Base-by-base conservation (phyloP, 2,329 filamentous ascomycete genomes). In the Hypoxylon sp. region DNA sequence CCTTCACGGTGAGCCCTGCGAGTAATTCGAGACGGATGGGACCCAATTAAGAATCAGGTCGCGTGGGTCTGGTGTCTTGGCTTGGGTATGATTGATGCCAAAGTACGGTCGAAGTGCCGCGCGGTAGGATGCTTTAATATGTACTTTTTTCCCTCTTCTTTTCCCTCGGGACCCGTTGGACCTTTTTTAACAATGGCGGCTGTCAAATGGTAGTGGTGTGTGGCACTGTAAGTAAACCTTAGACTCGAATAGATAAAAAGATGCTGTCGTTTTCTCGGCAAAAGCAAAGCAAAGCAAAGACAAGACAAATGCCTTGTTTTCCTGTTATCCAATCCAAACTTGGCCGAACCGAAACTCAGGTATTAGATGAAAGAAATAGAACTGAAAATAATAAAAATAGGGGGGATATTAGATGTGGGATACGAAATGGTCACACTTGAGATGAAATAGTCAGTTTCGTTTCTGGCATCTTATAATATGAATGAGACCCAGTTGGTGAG, bases 11-110 rank as follows among this genome's bases (percentile, higher is more conserved):
- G 41, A 36, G 30, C 12, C 25, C 23, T 51, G n/a, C 27, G 26
- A 32, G 50, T 27, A 54, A 51, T 45, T 53, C 40, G 52, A 57
- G 42, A 54, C 52, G 51, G 49, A 34, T 48, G 38, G 44, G 48
- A 16, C 53, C 55, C 35, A 54, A 64, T 60, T 34, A 52, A 56
- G 61, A 36, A 63, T 53, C 12, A 49, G 42, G 51, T 66, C 56
- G 60, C 56, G 63, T 65, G 62, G 60, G 60, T 59, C 59, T 34
- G 13, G 35, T 15, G 49, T 45, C 55, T 59, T 59, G 52, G 59
- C 47, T 51, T 6, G 26, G 37, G 19, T 40, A 25, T 34, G 29
- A 12, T 53, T 26, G 40, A 51, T 15, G 41, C 23, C 36, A 27
- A 34, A 27, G 15, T 45, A 26, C 12, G 36, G 37, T 43, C 13